phyloP scores from a whole-genome alignment of 2,329 filamentous ascomycete genomes.

The Plectosphaerella sp. region DNA sequence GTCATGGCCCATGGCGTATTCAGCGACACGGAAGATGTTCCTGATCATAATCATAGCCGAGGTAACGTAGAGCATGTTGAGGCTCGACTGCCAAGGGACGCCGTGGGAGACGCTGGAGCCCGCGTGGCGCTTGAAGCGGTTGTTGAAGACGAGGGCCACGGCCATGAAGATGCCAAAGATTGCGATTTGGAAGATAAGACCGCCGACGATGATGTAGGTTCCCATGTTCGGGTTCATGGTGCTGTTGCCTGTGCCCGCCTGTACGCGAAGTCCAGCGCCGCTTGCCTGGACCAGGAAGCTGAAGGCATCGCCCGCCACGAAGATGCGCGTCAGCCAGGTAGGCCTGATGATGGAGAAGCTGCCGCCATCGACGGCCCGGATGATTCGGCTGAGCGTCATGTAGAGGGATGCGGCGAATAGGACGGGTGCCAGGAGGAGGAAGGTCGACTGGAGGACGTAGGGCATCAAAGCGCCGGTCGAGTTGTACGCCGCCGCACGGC shows the following conservation, averaged over 20 bases:
- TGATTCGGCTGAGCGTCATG: slow-evolving; percentile 37
- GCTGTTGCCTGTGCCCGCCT: slow-evolving; percentile 14
- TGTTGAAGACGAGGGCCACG: slow-evolving; percentile 38
- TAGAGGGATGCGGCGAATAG: slow-evolving; percentile 41
- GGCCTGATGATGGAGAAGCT: slow-evolving; percentile 14
- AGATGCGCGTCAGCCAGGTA: slow-evolving; percentile 23
- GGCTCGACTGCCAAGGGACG: slow-evolving; percentile 23
- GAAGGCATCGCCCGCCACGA: slow-evolving; percentile 23
- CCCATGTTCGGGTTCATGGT: slow-evolving; percentile 24
- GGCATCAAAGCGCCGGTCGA: slow-evolving; percentile 27
- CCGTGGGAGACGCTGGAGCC: slow-evolving; percentile 9
- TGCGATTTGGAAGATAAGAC: slow-evolving; percentile 50
- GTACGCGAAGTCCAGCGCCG: slow-evolving; percentile 21
- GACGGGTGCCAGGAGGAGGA: slow-evolving; percentile 36
- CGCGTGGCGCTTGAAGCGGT: slow-evolving; percentile 18
- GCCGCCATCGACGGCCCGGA: slow-evolving; percentile 20
- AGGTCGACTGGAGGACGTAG: slow-evolving; percentile 33
- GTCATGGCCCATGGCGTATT: slow-evolving; percentile 36
- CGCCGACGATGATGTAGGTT: slow-evolving; percentile 44
- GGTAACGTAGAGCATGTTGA: slow-evolving; percentile 15
- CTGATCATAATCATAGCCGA: slow-evolving; percentile 29
- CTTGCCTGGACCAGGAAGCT: slow-evolving; percentile 22
- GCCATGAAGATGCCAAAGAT: slow-evolving; percentile 50
- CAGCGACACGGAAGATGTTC: slow-evolving; percentile 41
- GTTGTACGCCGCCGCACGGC: slow-evolving; percentile 29